Evolutionary conservation across 176 grass and related monocot genomes (phyloP).

Genomic region (Carex parvula): DNA sequence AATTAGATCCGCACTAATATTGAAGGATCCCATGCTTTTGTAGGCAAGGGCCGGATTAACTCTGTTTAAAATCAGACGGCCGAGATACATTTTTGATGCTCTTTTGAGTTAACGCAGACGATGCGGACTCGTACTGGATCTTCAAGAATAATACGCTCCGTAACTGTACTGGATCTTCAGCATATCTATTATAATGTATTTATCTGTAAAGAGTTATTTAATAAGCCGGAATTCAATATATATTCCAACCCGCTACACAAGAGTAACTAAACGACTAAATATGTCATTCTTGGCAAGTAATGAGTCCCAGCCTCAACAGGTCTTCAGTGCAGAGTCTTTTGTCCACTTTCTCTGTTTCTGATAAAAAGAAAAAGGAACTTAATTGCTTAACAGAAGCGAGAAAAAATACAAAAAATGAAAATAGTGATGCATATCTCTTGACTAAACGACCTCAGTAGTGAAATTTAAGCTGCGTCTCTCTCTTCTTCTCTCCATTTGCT

Average conservation of each 20-base stretch:
- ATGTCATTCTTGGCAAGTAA: background rate
- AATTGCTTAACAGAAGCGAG: background rate
- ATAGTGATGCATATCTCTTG: background rate
- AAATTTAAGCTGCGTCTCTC: background rate
- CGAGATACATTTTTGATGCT: too few relatives aligned
- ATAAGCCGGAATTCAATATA: background rate
- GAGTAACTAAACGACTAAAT: background rate
- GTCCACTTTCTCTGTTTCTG: background rate
- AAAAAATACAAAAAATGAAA: slow-evolving; percentile 2
- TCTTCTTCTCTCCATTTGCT: background rate
- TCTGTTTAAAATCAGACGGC: too few relatives aligned
- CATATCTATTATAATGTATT: background rate
- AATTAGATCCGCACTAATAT: too few relatives aligned
- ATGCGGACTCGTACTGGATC: too few relatives aligned
- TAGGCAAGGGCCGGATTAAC: too few relatives aligned
- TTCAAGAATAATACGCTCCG: too few relatives aligned
- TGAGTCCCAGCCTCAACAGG: background rate
- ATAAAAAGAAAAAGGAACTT: background rate
- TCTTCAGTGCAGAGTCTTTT: background rate
- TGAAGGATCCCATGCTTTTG: too few relatives aligned
- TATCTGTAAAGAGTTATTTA: background rate
- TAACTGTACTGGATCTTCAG: background rate
- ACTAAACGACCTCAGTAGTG: slow-evolving; percentile 2
- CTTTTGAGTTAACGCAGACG: too few relatives aligned
- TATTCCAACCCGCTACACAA: background rate